Base-by-base conservation (phyloP, 2,329 filamentous ascomycete genomes). In the Arthrobotrys pseudoclavata region DNA sequence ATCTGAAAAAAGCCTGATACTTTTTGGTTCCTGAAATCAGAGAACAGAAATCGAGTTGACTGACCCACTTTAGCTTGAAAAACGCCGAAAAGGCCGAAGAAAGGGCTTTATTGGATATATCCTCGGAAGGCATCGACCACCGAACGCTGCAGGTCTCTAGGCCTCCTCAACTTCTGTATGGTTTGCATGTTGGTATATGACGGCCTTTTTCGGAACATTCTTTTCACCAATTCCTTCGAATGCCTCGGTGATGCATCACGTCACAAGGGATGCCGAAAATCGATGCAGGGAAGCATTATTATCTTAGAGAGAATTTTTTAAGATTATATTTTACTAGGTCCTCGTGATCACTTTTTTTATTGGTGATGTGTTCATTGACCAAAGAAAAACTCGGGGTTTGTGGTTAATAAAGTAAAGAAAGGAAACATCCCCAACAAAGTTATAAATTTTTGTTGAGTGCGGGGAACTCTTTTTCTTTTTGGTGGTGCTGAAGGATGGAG, bases 281-380 rank as follows among this genome's bases (percentile, higher is more conserved):
- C 40, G 42, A 60, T 60, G 34, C 55, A 60, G 55, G 55, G 34
- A 22, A 57, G 24, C 29, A 18, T 34, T 4, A 13, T 57, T 26
- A 24, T 26, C 10, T 29, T 18, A 31, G 13, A 53, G 24, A 29
- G 24, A 20, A 5, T n/a, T 9, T 24, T 57, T 37, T 57, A 57
- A 57, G 31, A 60, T 60, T 60, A 42, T 40, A 60, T 60, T 60
- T 60, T 29, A 18, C 22, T 34, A n/a, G 15, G 55, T 60, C 55
- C 55, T 60, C 55, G 55, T 60, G 55, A 60, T 26, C 55, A 60
- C 7, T 37, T 20, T 57, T 57, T 57, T 57, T 57, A 12, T 50
- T 60, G 55, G 55, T 60, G 55, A 60, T 60, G 55, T 60, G 55
- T 60, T 60, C 55, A 60, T 42, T 60, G 37, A 40, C 9, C 31